phyloP scores from a whole-genome alignment of 352 stramenopile species.

The Aphanomyces invadans region DNA sequence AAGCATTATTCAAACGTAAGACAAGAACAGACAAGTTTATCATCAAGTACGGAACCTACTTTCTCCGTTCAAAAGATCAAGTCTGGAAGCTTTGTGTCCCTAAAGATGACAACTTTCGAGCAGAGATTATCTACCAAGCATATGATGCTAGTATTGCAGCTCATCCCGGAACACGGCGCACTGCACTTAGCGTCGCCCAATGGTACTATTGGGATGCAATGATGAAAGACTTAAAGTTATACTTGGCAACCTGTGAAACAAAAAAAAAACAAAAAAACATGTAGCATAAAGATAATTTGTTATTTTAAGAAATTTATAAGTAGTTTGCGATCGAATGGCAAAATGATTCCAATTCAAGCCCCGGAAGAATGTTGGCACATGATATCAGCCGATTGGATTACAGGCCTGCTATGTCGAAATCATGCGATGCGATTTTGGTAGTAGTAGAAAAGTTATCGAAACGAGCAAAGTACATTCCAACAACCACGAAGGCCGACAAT shows the following conservation, averaged over 20 bases:
- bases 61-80: conserved; percentile 2
- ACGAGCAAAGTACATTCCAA: conserved; percentile 25
- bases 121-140: neutral
- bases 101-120: neutral
- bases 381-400: conserved; percentile 32
- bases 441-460: conserved; percentile 29
- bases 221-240: conserved; percentile 11
- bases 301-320: too few relatives aligned
- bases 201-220: conserved; percentile 24
- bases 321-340: conserved; percentile 24
- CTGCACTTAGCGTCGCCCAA: neutral
- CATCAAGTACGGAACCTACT: neutral
- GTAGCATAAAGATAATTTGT: too few relatives aligned
- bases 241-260: conserved; percentile 29
- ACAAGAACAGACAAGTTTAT: too few relatives aligned
- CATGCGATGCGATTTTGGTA: conserved; percentile 26
- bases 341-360: conserved; percentile 29
- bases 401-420: conserved; percentile 25
- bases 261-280: conserved; percentile 27
- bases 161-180: neutral
- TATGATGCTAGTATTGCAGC: neutral
- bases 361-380: conserved; percentile 27
- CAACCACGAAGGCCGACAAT: neutral
- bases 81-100: conserved; percentile 6
- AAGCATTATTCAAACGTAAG: too few relatives aligned